Percentiles rank a stretch among this genome's conserved stretches.
These are phyloP conservation scores for Aspergillus sp. DNA, from an alignment of 2,329 filamentous ascomycete species.

Conservation along the genomic window DNA sequence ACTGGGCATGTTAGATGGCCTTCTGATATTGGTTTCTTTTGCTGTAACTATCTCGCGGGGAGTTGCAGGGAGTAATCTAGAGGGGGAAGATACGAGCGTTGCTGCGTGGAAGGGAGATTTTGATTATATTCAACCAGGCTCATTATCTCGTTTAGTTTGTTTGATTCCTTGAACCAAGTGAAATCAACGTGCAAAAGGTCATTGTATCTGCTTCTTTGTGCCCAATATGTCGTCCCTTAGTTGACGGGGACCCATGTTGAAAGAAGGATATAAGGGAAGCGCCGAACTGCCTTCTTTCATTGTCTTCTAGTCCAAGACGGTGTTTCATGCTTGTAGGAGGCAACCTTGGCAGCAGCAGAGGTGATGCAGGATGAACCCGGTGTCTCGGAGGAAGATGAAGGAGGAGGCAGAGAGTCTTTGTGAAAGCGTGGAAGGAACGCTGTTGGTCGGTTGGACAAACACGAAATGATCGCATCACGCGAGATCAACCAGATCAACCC, in stretches of 20 bases:
- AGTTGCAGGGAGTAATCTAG: neutral
- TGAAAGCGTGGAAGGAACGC: neutral
- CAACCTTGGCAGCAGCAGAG: neutral
- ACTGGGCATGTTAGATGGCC: neutral
- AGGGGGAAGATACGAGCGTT: neutral
- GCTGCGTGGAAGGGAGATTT: neutral
- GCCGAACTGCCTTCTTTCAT: neutral
- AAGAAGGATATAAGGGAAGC: neutral
- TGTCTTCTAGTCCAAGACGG: neutral
- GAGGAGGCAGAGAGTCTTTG: neutral
- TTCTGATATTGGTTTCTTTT: neutral
- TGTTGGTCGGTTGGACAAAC: neutral
- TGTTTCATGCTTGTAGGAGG: neutral
- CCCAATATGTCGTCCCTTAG: neutral
- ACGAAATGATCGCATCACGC: constrained; percentile 6
- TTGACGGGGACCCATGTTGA: neutral
- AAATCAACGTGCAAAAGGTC: neutral
- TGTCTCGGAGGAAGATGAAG: neutral
- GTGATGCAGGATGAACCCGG: neutral
- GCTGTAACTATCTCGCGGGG: neutral
- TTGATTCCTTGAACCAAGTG: neutral
- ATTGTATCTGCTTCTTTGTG: neutral
- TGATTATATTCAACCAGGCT: neutral
- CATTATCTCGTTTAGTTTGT: neutral
- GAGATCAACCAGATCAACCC: neutral